Evolutionary conservation across 2,329 filamentous ascomycete genomes (phyloP).

Genomic region (Ophiocordyceps robertsii): DNA sequence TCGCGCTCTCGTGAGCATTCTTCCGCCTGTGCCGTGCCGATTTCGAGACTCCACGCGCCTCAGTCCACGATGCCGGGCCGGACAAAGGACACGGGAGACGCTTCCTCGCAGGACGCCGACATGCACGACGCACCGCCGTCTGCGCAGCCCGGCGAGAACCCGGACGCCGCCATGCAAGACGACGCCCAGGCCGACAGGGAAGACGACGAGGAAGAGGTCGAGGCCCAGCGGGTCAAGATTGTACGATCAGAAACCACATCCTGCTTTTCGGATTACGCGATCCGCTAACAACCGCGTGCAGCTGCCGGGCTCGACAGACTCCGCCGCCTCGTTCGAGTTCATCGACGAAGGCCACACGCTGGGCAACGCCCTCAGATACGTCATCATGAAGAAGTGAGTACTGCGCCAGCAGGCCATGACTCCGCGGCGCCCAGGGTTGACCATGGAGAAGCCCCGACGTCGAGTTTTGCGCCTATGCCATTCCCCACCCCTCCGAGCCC

Average conservation of each 20-base stretch:
- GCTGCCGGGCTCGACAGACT: conserved; percentile 76
- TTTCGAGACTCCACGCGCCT: too few species aligned
- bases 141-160: conserved; percentile 18
- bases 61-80: conserved; percentile 23
- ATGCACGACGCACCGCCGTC: conserved; percentile 33
- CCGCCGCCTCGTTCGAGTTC: conserved; percentile 90
- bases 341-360: conserved; percentile 88
- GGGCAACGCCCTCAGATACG: conserved; percentile 84
- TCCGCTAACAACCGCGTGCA: conserved; percentile 21
- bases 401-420: background rate
- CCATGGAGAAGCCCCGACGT: conserved; percentile 62
- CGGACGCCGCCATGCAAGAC: conserved; percentile 19
- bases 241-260: conserved; percentile 24
- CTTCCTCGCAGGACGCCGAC: conserved; percentile 19
- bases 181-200: conserved; percentile 22
- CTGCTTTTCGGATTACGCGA: background rate
- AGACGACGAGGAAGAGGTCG: conserved; percentile 30
- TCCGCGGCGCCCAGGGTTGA: conserved; percentile 1
- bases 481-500: conserved; percentile 87
- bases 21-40: too few species aligned
- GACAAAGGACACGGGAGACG: conserved; percentile 20
- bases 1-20: too few species aligned
- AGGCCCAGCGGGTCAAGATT: conserved; percentile 46
- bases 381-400: conserved; percentile 95
- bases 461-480: conserved; percentile 96